Conservation (phyloP, 1,139 yeast genomes). For the Magnusiomyces suaveolens region DNA sequence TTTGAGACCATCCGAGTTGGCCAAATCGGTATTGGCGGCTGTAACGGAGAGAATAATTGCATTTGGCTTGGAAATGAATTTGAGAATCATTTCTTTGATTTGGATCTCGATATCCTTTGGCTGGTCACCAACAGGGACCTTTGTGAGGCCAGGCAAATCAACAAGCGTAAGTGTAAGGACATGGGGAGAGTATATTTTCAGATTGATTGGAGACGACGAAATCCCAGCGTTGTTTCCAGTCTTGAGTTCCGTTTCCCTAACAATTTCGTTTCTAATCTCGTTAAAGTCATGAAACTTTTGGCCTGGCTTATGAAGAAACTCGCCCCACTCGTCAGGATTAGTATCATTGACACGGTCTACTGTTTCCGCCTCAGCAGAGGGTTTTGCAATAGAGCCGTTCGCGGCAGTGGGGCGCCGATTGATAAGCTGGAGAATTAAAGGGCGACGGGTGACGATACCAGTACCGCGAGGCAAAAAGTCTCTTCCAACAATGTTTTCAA, state of each 20-base stretch:
- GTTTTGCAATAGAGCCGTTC: constrained; percentile 42
- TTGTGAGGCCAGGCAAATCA: constrained; percentile 95
- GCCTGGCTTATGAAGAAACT: constrained; percentile 84
- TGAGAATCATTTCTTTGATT: constrained; percentile 88
- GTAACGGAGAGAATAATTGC: constrained; percentile 93
- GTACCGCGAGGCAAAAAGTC: constrained; percentile 94
- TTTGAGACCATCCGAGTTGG: constrained; percentile 93
- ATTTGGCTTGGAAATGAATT: constrained; percentile 89
- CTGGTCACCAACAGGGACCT: constrained; percentile 99
- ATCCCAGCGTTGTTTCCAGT: constrained; percentile 92
- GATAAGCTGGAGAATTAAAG: constrained; percentile 71
- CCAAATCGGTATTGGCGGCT: constrained; percentile 95
- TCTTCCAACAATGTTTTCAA: constrained; percentile 92
- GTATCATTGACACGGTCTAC: constrained; percentile 6
- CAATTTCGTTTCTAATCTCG: constrained; percentile 84
- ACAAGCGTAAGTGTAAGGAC: constrained; percentile 94
- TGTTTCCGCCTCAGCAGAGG: background rate
- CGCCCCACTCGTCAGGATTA: constrained; percentile 73
- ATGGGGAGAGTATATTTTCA: constrained; percentile 91
- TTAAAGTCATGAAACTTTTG: constrained; percentile 83
- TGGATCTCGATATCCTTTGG: constrained; percentile 95
- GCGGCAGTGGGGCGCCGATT: constrained; percentile 57
- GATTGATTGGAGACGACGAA: constrained; percentile 83
- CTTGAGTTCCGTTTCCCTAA: constrained; percentile 84
- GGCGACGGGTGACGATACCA: constrained; percentile 91